Evolutionary conservation across 106 monocot genomes (phyloP).

Genomic region (Cymbidium sinense): DNA sequence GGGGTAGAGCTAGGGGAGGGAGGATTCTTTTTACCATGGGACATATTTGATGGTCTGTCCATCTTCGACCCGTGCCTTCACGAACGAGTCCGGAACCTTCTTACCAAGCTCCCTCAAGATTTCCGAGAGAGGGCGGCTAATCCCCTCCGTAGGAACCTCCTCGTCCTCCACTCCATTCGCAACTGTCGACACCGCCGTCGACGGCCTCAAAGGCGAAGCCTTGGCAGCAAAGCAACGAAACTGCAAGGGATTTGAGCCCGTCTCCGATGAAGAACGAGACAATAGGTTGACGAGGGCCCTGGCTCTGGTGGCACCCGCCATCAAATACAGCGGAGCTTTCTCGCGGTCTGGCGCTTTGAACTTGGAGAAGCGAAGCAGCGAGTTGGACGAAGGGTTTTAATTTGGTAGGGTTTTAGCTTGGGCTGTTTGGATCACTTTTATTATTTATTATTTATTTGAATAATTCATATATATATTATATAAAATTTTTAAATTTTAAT

Average conservation of each 20-base stretch:
- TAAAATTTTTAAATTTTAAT: too few relatives aligned
- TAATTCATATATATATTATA: too few relatives aligned
- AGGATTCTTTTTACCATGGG: slow-evolving; percentile 35
- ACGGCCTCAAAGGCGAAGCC: slow-evolving; percentile 10
- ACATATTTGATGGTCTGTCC: slow-evolving; percentile 42
- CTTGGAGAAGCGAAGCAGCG: too few relatives aligned
- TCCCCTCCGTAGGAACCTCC: slow-evolving; percentile 41
- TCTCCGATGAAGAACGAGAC: background rate
- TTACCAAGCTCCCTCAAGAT: slow-evolving; percentile 46
- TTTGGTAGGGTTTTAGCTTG: too few relatives aligned
- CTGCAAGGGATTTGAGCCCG: background rate
- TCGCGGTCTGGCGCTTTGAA: background rate
- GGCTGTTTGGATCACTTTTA: too few relatives aligned
- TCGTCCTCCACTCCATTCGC: slow-evolving; percentile 20
- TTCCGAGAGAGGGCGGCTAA: slow-evolving; percentile 51
- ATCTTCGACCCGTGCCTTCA: slow-evolving; percentile 37
- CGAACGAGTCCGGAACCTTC: slow-evolving; percentile 60
- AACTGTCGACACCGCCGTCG: background rate
- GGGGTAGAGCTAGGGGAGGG: background rate
- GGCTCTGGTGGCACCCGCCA: background rate
- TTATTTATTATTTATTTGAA: too few relatives aligned
- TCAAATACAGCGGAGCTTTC: background rate
- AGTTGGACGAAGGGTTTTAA: too few relatives aligned
- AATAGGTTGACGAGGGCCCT: background rate
- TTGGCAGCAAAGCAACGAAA: slow-evolving; percentile 23